Conservation (phyloP, 495 filamentous ascomycete genomes). For the Echria macrotheca region DNA sequence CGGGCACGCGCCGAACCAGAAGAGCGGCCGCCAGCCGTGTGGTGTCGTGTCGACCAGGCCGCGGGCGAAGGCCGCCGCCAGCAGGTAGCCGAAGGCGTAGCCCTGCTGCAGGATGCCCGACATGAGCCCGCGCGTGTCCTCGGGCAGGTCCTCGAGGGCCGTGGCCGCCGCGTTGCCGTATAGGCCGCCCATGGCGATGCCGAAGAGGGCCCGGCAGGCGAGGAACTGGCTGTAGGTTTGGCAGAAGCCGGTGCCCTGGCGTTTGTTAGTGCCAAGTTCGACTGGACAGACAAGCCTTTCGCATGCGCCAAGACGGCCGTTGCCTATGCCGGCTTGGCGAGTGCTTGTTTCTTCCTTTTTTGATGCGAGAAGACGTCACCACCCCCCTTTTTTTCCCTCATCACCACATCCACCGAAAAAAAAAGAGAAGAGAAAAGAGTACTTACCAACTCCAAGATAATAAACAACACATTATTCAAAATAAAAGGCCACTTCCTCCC, state of each 20-base stretch:
- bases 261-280: constrained; percentile 13
- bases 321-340: constrained; percentile 9
- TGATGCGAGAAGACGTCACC: neutral
- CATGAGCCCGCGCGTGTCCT: constrained; percentile 66
- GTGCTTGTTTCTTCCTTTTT: neutral
- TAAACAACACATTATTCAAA: constrained; percentile 77
- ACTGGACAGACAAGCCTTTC: neutral
- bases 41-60: constrained; percentile 65
- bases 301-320: neutral
- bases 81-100: constrained; percentile 81
- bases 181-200: constrained; percentile 82
- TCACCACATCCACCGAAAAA: neutral
- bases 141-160: constrained; percentile 77
- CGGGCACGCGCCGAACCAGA: constrained; percentile 78
- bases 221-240: constrained; percentile 74
- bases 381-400: neutral
- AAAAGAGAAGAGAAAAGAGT: neutral
- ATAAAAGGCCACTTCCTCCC: constrained; percentile 88
- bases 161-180: constrained; percentile 87
- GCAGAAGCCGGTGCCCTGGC: constrained; percentile 67
- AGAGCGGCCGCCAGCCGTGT: constrained; percentile 75
- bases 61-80: constrained; percentile 71
- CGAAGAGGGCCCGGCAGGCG: constrained; percentile 77
- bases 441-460: constrained; percentile 63
- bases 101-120: constrained; percentile 83